Conservation (phyloP, 2,329 filamentous ascomycete genomes). For the Cephalotrichum gorgonifer region DNA sequence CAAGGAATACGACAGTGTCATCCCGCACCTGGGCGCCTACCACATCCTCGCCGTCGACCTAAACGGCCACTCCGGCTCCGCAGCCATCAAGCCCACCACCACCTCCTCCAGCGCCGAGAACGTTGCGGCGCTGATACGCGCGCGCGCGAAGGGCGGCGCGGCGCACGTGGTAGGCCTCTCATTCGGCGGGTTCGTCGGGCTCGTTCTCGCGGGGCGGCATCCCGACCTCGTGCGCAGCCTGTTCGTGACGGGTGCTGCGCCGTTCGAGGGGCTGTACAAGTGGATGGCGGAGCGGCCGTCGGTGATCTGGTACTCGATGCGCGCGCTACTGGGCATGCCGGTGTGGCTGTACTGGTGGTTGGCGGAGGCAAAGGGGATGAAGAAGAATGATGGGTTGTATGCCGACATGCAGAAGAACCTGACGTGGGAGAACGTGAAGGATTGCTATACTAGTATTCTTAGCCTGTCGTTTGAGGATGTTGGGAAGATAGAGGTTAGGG, state of each 20-base stretch:
- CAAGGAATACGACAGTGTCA: constrained; percentile 22
- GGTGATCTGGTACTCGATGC: constrained; percentile 16
- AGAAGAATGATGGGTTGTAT: constrained; percentile 17
- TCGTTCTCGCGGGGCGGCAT: constrained; percentile 20
- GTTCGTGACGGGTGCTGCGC: constrained; percentile 22
- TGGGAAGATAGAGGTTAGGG: constrained; percentile 13
- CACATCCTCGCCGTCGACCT: constrained; percentile 28
- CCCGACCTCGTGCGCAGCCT: constrained; percentile 23
- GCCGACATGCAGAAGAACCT: constrained; percentile 22
- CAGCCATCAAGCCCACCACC: constrained; percentile 18
- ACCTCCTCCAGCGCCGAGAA: constrained; percentile 18
- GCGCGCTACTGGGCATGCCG: constrained; percentile 17
- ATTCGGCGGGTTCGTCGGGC: constrained; percentile 24
- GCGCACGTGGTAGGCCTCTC: constrained; percentile 30
- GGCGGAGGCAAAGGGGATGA: constrained; percentile 16
- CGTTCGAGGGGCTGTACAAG: constrained; percentile 14
- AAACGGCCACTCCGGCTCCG: constrained; percentile 25
- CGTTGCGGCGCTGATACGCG: constrained; percentile 23
- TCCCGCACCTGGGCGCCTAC: constrained; percentile 22
- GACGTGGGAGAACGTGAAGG: constrained; percentile 14
- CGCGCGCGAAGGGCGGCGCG: constrained; percentile 20
- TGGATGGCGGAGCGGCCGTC: constrained; percentile 16
- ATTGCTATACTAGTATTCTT: constrained; percentile 14
- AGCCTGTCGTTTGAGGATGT: constrained; percentile 2
- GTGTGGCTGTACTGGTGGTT: constrained; percentile 15